These are phyloP conservation scores for Epichloe sp. DNA, from an alignment of 2,329 filamentous ascomycete genomes.

Conservation along the genomic window DNA sequence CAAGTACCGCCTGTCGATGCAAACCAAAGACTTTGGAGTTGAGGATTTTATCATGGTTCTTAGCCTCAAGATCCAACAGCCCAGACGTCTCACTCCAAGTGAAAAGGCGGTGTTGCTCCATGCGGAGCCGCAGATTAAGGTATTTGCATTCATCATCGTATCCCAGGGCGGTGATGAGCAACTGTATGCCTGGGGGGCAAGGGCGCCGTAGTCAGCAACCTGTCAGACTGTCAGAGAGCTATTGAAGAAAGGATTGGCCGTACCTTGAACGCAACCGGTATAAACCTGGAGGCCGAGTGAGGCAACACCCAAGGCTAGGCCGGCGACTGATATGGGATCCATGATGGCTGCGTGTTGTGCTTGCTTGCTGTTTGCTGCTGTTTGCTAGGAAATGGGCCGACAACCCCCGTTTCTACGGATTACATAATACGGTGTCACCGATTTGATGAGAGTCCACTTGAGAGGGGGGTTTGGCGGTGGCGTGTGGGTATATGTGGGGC, in stretches of 20 bases:
- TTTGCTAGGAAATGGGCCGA: background rate
- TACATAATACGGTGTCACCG: no score
- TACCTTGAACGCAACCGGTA: conserved; percentile 31
- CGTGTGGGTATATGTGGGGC: background rate
- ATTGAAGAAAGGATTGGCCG: background rate
- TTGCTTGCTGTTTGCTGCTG: background rate
- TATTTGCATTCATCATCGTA: conserved; percentile 35
- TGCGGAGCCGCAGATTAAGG: conserved; percentile 33
- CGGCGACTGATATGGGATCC: conserved; percentile 30
- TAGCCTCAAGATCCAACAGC: conserved; percentile 28
- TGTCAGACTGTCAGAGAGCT: background rate
- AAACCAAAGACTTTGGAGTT: conserved; percentile 34
- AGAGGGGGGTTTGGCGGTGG: background rate
- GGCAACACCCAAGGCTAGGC: conserved; percentile 31
- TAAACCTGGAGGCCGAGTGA: conserved; percentile 33
- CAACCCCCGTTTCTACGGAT: no score
- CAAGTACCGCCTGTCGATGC: conserved; percentile 35
- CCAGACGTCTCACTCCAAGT: conserved; percentile 37
- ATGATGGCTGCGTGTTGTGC: conserved; percentile 12
- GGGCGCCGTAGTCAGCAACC: background rate
- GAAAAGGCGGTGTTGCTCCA: conserved; percentile 37
- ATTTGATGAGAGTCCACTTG: no score
- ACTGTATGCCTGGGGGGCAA: conserved; percentile 23
- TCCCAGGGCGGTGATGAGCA: conserved; percentile 32
- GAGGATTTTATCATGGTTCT: conserved; percentile 27